phyloP scores from a whole-genome alignment of 2,329 filamentous ascomycete genomes.

The Penicillium sp. region DNA sequence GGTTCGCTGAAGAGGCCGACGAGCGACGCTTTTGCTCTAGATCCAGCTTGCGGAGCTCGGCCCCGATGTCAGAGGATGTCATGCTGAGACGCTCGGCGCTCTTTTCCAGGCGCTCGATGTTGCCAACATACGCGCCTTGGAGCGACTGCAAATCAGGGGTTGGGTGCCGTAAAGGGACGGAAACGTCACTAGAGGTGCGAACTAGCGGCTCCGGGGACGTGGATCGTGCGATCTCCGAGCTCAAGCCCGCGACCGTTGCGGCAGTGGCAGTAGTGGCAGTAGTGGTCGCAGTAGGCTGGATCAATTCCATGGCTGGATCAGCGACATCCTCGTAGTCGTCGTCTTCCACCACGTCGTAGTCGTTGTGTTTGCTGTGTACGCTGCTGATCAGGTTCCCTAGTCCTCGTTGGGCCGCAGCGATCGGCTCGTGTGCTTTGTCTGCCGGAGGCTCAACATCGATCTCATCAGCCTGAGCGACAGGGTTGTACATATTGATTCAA shows the following conservation, averaged over 20 bases:
- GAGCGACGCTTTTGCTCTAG: slow-evolving; percentile 42
- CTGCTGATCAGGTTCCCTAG: slow-evolving; percentile 6
- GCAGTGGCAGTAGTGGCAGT: too few species aligned
- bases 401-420: slow-evolving; percentile 1
- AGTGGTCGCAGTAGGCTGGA: too few species aligned
- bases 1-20: slow-evolving; percentile 23
- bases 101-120: slow-evolving; percentile 48
- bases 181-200: slow-evolving; percentile 37
- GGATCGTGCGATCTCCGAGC: slow-evolving; percentile 9
- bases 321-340: slow-evolving; percentile 40
- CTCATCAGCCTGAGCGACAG: slow-evolving; percentile 38
- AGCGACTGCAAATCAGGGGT: slow-evolving; percentile 48
- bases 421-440: slow-evolving; percentile 6
- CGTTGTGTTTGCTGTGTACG: slow-evolving; percentile 15
- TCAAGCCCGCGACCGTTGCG: slow-evolving; percentile 3
- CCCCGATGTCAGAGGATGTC: slow-evolving; percentile 42
- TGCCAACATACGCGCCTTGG: slow-evolving; percentile 48
- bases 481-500: too few species aligned
- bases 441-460: slow-evolving; percentile 14
- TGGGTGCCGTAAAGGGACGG: slow-evolving; percentile 45
- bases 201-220: slow-evolving; percentile 30
- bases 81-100: slow-evolving; percentile 47
- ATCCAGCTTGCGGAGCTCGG: slow-evolving; percentile 45
- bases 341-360: slow-evolving; percentile 45
- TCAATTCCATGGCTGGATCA: slow-evolving; percentile 24